Percentiles rank a stretch among this genome's conserved stretches.
These are phyloP conservation scores for Canariomyces notabilis DNA, from an alignment of 2,329 filamentous ascomycete species.

Conservation along the genomic window DNA sequence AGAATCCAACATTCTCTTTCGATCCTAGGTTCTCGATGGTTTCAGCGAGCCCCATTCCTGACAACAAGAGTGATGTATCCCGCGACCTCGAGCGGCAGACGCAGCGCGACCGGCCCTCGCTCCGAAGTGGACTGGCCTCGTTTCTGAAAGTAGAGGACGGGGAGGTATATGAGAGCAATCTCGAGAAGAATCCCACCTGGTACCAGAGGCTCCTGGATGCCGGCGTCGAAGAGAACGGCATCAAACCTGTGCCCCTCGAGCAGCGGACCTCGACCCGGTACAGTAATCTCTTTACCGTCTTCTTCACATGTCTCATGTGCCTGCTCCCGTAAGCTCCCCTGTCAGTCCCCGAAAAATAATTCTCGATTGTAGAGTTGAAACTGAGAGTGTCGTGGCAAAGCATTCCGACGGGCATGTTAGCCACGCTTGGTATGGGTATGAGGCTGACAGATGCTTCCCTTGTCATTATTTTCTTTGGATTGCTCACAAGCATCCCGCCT, in stretches of 20 bases:
- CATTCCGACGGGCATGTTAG: slow-evolving; percentile 54
- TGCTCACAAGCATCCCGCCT: slow-evolving; percentile 49
- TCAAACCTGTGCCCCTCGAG: slow-evolving; percentile 51
- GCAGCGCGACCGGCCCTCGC: background rate
- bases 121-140: slow-evolving; percentile 7
- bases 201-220: slow-evolving; percentile 39
- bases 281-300: slow-evolving; percentile 55
- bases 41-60: background rate
- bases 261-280: slow-evolving; percentile 49
- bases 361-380: too few species aligned
- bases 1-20: too few species aligned
- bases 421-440: slow-evolving; percentile 49
- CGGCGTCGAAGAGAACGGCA: slow-evolving; percentile 50
- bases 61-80: background rate
- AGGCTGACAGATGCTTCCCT: slow-evolving; percentile 51
- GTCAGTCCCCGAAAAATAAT: background rate
- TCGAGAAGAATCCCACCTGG: slow-evolving; percentile 34
- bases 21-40: background rate
- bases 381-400: slow-evolving; percentile 31
- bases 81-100: slow-evolving; percentile 15
- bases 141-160: slow-evolving; percentile 27
- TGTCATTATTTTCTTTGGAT: slow-evolving; percentile 54
- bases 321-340: slow-evolving; percentile 48
- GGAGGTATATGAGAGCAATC: slow-evolving; percentile 29
- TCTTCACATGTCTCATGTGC: slow-evolving; percentile 54